These are phyloP conservation scores for Komagataella pseudopastoris DNA, from an alignment of 805 yeast species.

Conservation along the genomic window DNA sequence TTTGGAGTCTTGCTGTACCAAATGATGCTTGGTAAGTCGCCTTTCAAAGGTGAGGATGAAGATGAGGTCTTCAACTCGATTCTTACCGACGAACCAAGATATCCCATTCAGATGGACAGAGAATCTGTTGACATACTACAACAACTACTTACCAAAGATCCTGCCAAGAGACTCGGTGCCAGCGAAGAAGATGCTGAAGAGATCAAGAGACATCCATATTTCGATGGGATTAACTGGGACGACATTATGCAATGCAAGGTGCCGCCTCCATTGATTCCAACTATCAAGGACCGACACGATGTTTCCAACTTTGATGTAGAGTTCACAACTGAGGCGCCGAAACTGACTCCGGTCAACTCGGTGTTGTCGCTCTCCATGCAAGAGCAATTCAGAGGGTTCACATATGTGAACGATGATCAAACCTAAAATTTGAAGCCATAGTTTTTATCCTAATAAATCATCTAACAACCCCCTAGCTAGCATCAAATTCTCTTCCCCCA, in stretches of 20 bases:
- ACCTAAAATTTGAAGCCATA: constrained; percentile 7
- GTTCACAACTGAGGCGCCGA: constrained; percentile 88
- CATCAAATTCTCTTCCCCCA: neutral
- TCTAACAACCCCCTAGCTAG: neutral
- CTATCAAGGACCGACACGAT: constrained; percentile 76
- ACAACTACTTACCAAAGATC: constrained; percentile 83
- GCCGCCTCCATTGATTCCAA: constrained; percentile 85
- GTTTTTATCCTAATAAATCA: neutral
- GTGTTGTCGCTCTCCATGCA: constrained; percentile 78
- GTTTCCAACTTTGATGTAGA: constrained; percentile 89
- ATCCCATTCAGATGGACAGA: constrained; percentile 95
- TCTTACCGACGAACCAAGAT: constrained; percentile 88
- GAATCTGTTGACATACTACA: constrained; percentile 92
- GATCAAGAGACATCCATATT: constrained; percentile 91
- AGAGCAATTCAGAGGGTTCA: constrained; percentile 95
- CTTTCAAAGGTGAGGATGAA: constrained; percentile 79
- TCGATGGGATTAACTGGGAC: constrained; percentile 80
- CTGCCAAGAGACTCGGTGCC: constrained; percentile 70
- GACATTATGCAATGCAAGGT: constrained; percentile 62
- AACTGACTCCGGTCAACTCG: constrained; percentile 88
- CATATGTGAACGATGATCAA: constrained; percentile 59
- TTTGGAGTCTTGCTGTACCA: constrained; percentile 94
- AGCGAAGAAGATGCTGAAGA: constrained; percentile 85
- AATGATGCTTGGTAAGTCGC: constrained; percentile 93
- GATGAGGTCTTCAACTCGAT: constrained; percentile 97